Percentiles rank a stretch among this genome's conserved stretches.
phyloP scores from a whole-genome alignment of 2,329 filamentous ascomycete genomes.

The Venturia asperata region DNA sequence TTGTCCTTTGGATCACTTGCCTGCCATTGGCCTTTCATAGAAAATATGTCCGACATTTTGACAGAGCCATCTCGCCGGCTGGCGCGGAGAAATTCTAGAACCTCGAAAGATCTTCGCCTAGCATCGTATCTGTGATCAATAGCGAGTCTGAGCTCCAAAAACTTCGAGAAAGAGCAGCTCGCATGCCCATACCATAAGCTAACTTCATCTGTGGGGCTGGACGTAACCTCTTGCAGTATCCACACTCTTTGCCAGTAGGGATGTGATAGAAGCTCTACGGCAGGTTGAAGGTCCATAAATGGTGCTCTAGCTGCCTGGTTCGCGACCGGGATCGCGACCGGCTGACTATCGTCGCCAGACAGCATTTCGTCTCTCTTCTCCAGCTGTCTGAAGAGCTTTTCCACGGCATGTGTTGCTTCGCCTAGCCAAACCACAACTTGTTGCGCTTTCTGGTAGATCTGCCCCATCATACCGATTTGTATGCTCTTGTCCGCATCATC shows the following conservation, averaged over 20 bases:
- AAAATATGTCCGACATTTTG: neutral
- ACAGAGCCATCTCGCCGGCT: neutral
- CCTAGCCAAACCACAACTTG: slow-evolving; percentile 11
- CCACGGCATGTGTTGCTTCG: neutral
- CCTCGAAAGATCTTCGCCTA: neutral
- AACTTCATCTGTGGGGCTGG: neutral
- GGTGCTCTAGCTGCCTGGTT: neutral
- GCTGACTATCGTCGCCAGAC: too few relatives aligned
- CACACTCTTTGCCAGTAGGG: neutral
- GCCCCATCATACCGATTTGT: slow-evolving; percentile 6
- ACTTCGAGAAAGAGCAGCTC: neutral
- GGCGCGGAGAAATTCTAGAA: neutral
- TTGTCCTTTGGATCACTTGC: neutral
- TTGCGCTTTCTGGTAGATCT: neutral
- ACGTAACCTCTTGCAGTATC: neutral
- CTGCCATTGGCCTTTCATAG: neutral
- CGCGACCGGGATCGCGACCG: neutral
- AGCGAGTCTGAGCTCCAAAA: neutral
- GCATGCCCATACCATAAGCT: neutral
- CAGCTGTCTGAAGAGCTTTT: neutral
- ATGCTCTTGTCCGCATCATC: slow-evolving; percentile 8
- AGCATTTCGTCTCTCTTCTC: neutral
- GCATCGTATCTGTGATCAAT: neutral
- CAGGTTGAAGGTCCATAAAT: neutral
- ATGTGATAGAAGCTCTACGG: neutral